These are phyloP conservation scores for Cucurbita ficifolia DNA, from an alignment of 306 rosid genomes.

Conservation along the genomic window DNA sequence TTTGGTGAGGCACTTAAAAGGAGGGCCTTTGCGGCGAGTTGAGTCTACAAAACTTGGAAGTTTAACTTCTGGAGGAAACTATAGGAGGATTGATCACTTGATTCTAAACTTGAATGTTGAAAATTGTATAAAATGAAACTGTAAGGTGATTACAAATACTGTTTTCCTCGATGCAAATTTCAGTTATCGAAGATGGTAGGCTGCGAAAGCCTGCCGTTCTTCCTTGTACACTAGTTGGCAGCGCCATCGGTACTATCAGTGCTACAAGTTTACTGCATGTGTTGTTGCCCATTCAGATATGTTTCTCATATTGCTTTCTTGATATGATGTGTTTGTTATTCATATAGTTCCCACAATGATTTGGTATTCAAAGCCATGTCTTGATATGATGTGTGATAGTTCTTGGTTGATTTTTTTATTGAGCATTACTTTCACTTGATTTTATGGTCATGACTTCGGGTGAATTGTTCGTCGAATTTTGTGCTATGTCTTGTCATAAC, in stretches of 20 bases:
- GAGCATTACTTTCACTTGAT: neutral
- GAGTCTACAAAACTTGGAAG: constrained; percentile 16
- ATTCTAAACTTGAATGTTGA: constrained; percentile 23
- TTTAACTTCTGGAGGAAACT: constrained; percentile 16
- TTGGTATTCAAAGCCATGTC: neutral
- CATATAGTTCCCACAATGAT: neutral
- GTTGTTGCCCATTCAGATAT: neutral
- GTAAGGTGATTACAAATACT: constrained; percentile 7
- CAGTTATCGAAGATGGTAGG: neutral
- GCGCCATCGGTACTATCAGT: neutral
- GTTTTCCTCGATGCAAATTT: constrained; percentile 21
- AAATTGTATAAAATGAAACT: constrained; percentile 27
- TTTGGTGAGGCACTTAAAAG: neutral
- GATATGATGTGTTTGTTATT: too few species aligned
- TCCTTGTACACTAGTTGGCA: constrained; percentile 5
- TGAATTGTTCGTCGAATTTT: neutral
- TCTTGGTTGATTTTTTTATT: neutral
- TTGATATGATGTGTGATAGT: neutral
- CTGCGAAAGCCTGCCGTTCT: neutral
- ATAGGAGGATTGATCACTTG: constrained; percentile 25
- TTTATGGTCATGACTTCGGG: neutral
- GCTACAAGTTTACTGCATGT: neutral
- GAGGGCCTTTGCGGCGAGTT: constrained; percentile 12
- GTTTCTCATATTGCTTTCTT: neutral
- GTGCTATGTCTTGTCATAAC: neutral